phyloP scores from a whole-genome alignment of 345 rosid genomes.

The Capsella bursapastoris region DNA sequence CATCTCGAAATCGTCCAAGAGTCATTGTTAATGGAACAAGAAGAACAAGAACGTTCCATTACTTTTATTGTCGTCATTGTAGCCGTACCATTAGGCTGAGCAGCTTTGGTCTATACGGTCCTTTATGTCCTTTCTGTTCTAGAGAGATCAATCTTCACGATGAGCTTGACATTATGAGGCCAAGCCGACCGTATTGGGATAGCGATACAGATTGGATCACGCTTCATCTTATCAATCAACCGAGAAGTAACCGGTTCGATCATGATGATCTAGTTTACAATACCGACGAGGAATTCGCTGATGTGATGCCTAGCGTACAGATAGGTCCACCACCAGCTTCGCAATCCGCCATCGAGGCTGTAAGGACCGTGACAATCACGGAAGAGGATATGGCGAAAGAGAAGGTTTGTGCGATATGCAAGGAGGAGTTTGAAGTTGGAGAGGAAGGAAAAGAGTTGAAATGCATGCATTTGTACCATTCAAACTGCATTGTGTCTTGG shows the following conservation, averaged over 20 bases:
- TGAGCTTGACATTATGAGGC: conserved; percentile 60
- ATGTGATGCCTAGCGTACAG: conserved; percentile 39
- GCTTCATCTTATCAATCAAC: conserved; percentile 47
- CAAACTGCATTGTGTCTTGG: conserved; percentile 77
- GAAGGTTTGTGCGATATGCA: conserved; percentile 71
- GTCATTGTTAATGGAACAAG: conserved; percentile 57
- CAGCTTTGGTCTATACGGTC: conserved; percentile 46
- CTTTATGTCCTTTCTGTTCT: conserved; percentile 62
- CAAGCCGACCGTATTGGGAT: conserved; percentile 51
- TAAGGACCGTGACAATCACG: conserved; percentile 48
- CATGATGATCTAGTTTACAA: conserved; percentile 27
- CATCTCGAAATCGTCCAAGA: conserved; percentile 49
- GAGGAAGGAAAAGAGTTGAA: conserved; percentile 60
- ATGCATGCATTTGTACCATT: conserved; percentile 76
- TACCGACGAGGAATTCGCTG: conserved; percentile 32
- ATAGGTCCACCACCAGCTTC: conserved; percentile 60
- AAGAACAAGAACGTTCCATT: conserved; percentile 69
- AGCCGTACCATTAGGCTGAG: conserved; percentile 55
- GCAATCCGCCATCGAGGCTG: conserved; percentile 54
- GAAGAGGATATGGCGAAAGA: conserved; percentile 45
- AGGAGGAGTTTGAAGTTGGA: conserved; percentile 67
- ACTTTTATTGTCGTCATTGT: conserved; percentile 72
- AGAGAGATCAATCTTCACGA: conserved; percentile 44
- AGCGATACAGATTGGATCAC: conserved; percentile 62
- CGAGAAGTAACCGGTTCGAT: conserved; percentile 19